A percentile compares a stretch with the other conserved stretches of the same genome.
phyloP scores from a whole-genome alignment of 441 rosid genomes.

The Cnidoscolus chayamansa region DNA sequence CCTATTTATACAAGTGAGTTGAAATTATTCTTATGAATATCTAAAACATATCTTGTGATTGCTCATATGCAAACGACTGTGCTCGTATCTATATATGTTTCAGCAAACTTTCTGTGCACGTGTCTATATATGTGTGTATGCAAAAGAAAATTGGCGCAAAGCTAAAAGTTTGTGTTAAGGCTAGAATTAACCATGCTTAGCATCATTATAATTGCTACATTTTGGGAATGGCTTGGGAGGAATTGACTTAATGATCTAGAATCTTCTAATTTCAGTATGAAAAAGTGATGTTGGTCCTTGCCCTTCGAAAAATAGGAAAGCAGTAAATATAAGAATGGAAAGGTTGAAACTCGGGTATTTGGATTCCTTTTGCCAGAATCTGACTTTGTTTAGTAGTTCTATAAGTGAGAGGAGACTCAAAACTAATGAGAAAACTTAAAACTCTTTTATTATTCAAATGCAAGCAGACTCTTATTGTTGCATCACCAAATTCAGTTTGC shows the following conservation, averaged over 20 bases:
- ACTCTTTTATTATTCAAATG: background rate
- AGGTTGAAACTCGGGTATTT: background rate
- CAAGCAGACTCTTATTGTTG: background rate
- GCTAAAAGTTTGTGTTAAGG: background rate
- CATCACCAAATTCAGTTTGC: background rate
- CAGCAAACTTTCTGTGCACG: no score
- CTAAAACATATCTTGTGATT: background rate
- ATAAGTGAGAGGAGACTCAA: background rate
- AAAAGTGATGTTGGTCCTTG: background rate
- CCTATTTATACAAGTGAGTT: constrained; percentile 92
- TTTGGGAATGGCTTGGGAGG: background rate
- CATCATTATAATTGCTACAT: background rate
- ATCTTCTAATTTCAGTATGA: no score
- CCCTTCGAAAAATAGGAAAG: background rate
- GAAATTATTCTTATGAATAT: constrained; percentile 15
- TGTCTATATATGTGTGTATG: no score
- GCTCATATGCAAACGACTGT: constrained; percentile 2
- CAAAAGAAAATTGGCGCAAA: no score
- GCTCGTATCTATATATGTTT: background rate
- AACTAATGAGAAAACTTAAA: background rate
- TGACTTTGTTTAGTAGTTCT: background rate
- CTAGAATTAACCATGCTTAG: constrained; percentile 7
- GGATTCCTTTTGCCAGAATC: background rate
- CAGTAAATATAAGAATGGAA: no score
- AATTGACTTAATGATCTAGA: background rate